Base-by-base conservation (phyloP, 495 filamentous ascomycete genomes). In the Cercophora samala region DNA sequence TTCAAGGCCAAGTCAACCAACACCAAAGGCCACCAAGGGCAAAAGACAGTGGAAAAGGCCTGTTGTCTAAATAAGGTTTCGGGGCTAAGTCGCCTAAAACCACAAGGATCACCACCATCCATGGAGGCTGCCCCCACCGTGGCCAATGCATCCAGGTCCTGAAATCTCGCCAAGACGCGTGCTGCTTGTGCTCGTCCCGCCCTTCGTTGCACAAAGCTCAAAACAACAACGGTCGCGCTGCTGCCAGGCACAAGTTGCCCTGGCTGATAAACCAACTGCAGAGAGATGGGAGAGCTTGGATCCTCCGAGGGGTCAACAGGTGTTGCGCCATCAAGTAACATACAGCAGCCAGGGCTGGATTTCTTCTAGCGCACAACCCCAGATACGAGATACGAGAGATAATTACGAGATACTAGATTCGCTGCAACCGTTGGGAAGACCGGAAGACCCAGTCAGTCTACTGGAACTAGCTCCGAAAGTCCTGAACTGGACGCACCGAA, bases 61-160 rank as follows among this genome's bases (percentile, higher is more conserved):
- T 70, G 69, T 63, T 63, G 69, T 71, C 69, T 23, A 71, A 71
- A 68, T 71, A 71, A 71, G 69, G 66, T 71, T 70, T 68, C 63
- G 66, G 66, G 66, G 62, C 64, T 68, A 66, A 65, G 65, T 42
- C 24, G 21, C 60, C 29, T n/a, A 62, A 42, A 42, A 22, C 17
- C 24, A 32, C 24, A 15, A 22, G 26, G n/a, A 62, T 62, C 60
- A 62, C 32, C 60, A 46, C 11, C 37, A 46, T 1, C 37, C 37
- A 4, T 46, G 37, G 37, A 13, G 37, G 37, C 37, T 46, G 37
- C 15, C 37, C 15, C 37, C 37, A 46, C 37, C 37, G 37, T 46
- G 37, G 2, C 37, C 37, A 0, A 9, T 46, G 37, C 13, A 9
- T 46, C 37, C 37, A 46, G 37, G 37, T 5, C 37, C 13, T 46